Evolutionary conservation across 306 rosid genomes (phyloP).

Genomic region (Vigna reflexopilosa): DNA sequence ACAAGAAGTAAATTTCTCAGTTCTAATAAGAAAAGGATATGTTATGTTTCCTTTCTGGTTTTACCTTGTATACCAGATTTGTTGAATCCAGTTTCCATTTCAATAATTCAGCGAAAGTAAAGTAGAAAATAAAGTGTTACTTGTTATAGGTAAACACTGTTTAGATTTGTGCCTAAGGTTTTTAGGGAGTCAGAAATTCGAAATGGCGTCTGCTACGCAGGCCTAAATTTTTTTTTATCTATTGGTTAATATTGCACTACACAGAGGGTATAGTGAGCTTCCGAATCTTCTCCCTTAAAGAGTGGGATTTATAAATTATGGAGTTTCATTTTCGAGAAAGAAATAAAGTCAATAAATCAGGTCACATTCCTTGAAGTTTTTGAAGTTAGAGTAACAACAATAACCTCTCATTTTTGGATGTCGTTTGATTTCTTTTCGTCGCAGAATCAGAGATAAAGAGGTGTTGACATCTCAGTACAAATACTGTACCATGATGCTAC

Average conservation of each 20-base stretch:
- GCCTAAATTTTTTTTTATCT: constrained; percentile 1
- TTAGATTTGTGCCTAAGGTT: constrained; percentile 10
- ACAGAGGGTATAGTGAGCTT: background rate
- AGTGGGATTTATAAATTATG: constrained; percentile 31
- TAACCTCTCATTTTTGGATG: background rate
- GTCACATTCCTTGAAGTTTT: background rate
- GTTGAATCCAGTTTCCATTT: background rate
- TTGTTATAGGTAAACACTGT: constrained; percentile 28
- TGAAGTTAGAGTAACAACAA: constrained; percentile 1
- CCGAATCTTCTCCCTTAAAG: constrained; percentile 42
- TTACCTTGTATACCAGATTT: constrained; percentile 5
- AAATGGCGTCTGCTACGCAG: constrained; percentile 36
- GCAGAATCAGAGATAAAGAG: constrained; percentile 18
- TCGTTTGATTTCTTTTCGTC: constrained; percentile 24
- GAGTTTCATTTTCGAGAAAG: background rate
- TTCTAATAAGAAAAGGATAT: constrained; percentile 28
- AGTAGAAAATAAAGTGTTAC: constrained; percentile 26
- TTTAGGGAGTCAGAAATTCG: constrained; percentile 42
- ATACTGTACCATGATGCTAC: background rate
- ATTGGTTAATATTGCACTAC: constrained; percentile 10
- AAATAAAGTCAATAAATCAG: background rate
- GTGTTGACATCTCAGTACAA: constrained; percentile 15
- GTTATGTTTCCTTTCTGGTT: constrained; percentile 44
- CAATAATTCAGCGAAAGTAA: background rate
- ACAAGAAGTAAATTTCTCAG: background rate